Base-by-base conservation (phyloP, 2,329 filamentous ascomycete genomes). In the Drechslerella stenobrocha region DNA sequence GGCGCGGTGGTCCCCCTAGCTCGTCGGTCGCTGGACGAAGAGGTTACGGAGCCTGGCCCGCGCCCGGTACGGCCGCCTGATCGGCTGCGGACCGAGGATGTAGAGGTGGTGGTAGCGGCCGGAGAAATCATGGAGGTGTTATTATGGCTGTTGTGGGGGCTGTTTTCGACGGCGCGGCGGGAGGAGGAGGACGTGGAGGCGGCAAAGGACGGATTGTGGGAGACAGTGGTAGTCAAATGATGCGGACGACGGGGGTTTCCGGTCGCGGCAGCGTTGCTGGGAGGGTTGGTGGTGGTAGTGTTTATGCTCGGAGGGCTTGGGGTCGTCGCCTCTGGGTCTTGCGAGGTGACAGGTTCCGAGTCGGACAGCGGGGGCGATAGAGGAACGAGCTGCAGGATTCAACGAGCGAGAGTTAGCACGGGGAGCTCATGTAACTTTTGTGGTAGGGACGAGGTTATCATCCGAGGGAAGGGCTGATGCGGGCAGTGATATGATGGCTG, bases 361-460 rank as follows among this genome's bases (percentile, higher is more conserved):
- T 66, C 61, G 3, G 61, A 66, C 18, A 34, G 47, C 35, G 61
- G 61, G 42, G 61, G 61, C 11, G 61, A 66, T 35, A 53, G 61
- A 47, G 61, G 61, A 35, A 18, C 61, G 20, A 58, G 40, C 40
- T 58, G 52, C 48, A 48, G 47, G n/a, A 56, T 13, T 24, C 1
- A 42, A 1, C 8, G 46, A 6, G 20, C 15, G 11, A 4, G 24
- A 3, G 42, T 46, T 46, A 61, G 50, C 44, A 46, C n/a, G n/a
- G n/a, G n/a, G n/a, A n/a, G n/a, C n/a, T n/a, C n/a, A n/a, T n/a
- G n/a, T n/a, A n/a, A n/a, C n/a, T n/a, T n/a, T n/a, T n/a, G n/a
- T n/a, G n/a, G n/a, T n/a, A n/a, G n/a, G n/a, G n/a, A n/a, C n/a
- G n/a, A n/a, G n/a, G n/a, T n/a, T n/a, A n/a, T n/a, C n/a, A n/a